phyloP scores from a whole-genome alignment of 441 rosid genomes.

The Croton setiger region DNA sequence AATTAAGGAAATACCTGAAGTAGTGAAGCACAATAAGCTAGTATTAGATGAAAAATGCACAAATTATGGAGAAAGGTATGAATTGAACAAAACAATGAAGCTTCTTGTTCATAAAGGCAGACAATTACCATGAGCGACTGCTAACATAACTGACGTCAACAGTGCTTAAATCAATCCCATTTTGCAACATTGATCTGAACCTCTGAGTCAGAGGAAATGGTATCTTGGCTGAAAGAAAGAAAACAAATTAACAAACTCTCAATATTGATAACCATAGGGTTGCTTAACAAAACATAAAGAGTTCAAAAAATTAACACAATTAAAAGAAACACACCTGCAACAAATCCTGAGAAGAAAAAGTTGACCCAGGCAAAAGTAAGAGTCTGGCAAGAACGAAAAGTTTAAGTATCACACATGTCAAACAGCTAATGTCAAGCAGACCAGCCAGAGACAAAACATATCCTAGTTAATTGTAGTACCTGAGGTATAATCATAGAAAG shows the following conservation, averaged over 20 bases:
- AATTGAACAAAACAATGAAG: neutral
- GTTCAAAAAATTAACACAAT: conserved; percentile 1
- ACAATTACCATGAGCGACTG: conserved; percentile 89
- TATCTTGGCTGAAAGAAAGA: conserved; percentile 68
- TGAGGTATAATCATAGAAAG: conserved; percentile 98
- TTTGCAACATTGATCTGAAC: conserved; percentile 97
- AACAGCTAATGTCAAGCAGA: conserved; percentile 9
- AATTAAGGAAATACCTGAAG: conserved; percentile 92
- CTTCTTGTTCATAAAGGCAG: conserved; percentile 10
- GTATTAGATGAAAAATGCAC: conserved; percentile 15
- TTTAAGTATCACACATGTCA: conserved; percentile 14
- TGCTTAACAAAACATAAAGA: neutral
- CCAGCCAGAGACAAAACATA: neutral
- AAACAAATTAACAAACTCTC: conserved; percentile 5
- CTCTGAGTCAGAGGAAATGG: conserved; percentile 97
- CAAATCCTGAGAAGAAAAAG: conserved; percentile 99
- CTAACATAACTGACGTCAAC: conserved; percentile 99
- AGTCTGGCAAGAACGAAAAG: conserved; percentile 51
- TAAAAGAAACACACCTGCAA: conserved; percentile 62
- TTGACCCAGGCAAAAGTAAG: conserved; percentile 99
- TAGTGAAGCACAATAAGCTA: conserved; percentile 21
- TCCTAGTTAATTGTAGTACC: conserved; percentile 34
- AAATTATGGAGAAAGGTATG: conserved; percentile 6
- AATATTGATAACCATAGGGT: no score
- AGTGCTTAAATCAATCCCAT: conserved; percentile 97